Conservation (phyloP, 2,329 filamentous ascomycete species). For the Hypoxylon sp. region DNA sequence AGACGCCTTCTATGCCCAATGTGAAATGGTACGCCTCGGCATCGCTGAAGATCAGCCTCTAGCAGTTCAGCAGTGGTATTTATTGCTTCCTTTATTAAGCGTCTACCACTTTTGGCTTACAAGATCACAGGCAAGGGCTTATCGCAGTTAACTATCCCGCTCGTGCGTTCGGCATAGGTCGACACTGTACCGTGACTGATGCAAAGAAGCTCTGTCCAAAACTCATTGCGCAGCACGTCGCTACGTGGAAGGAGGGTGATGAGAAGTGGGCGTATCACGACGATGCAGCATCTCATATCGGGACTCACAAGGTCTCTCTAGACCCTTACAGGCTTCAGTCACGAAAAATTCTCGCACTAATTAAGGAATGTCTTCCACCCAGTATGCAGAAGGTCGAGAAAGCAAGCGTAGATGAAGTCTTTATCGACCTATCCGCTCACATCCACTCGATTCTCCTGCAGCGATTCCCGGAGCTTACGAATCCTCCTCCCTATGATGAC, state of each 20-base stretch:
- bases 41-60: slow-evolving; percentile 81
- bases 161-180: slow-evolving; percentile 80
- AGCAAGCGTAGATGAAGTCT: slow-evolving; percentile 95
- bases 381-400: slow-evolving; percentile 85
- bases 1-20: slow-evolving; percentile 98
- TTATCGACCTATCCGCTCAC: slow-evolving; percentile 89
- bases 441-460: slow-evolving; percentile 81
- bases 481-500: slow-evolving; percentile 79
- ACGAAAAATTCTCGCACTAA: slow-evolving; percentile 80
- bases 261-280: slow-evolving; percentile 91
- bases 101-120: slow-evolving; percentile 33
- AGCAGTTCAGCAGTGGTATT: slow-evolving; percentile 91
- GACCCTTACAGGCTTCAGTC: slow-evolving; percentile 92
- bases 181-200: slow-evolving; percentile 83
- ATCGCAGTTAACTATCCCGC: slow-evolving; percentile 98
- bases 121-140: slow-evolving; percentile 76
- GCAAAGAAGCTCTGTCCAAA: slow-evolving; percentile 89
- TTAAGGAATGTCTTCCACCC: slow-evolving; percentile 79
- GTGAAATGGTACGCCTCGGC: slow-evolving; percentile 89
- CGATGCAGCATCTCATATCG: slow-evolving; percentile 82
- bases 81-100: slow-evolving; percentile 20
- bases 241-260: slow-evolving; percentile 93
- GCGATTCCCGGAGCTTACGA: slow-evolving; percentile 79
- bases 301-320: slow-evolving; percentile 91
- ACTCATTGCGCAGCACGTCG: slow-evolving; percentile 90